Evolutionary conservation across 2,329 filamentous ascomycete species (phyloP).

Genomic region (Alternaria gaisen): DNA sequence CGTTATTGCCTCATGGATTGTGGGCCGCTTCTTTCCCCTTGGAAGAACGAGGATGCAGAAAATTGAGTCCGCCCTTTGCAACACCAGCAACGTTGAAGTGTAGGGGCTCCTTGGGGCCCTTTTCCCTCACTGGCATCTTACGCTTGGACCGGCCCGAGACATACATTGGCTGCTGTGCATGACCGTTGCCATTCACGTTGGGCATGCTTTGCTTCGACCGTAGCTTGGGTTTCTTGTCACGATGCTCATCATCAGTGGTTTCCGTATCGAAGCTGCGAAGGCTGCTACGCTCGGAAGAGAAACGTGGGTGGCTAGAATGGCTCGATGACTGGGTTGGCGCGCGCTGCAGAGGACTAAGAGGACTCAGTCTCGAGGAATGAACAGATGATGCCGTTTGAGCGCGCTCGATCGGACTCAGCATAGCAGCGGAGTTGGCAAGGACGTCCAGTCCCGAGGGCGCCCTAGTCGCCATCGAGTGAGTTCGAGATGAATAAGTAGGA

Average conservation of each 20-base stretch:
- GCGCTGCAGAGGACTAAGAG: slow-evolving; percentile 23
- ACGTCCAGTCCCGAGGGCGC: slow-evolving; percentile 50
- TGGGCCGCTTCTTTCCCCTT: slow-evolving; percentile 48
- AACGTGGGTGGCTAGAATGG: slow-evolving; percentile 33
- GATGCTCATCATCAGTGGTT: slow-evolving; percentile 50
- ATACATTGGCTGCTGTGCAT: slow-evolving; percentile 46
- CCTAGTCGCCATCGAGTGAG: slow-evolving; percentile 51
- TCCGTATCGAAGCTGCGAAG: slow-evolving; percentile 50
- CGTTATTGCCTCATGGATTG: slow-evolving; percentile 15
- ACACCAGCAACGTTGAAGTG: slow-evolving; percentile 52
- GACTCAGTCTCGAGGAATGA: slow-evolving; percentile 21
- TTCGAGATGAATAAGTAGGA: slow-evolving; percentile 54
- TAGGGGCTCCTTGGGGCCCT: slow-evolving; percentile 50
- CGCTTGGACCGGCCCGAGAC: slow-evolving; percentile 53
- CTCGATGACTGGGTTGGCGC: slow-evolving; percentile 24
- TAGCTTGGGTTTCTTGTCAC: slow-evolving; percentile 53
- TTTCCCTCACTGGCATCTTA: slow-evolving; percentile 52
- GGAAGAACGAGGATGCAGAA: slow-evolving; percentile 46
- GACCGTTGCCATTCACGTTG: slow-evolving; percentile 35
- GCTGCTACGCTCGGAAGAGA: slow-evolving; percentile 48
- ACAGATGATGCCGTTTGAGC: slow-evolving; percentile 32
- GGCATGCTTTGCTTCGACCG: slow-evolving; percentile 49
- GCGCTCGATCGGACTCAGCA: slow-evolving; percentile 47
- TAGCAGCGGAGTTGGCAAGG: slow-evolving; percentile 49
- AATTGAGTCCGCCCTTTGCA: slow-evolving; percentile 44